A percentile compares a stretch with the other conserved stretches of the same genome.
Evolutionary conservation across 2,329 filamentous ascomycete genomes (phyloP).

Genomic region (Penicillium expansum): DNA sequence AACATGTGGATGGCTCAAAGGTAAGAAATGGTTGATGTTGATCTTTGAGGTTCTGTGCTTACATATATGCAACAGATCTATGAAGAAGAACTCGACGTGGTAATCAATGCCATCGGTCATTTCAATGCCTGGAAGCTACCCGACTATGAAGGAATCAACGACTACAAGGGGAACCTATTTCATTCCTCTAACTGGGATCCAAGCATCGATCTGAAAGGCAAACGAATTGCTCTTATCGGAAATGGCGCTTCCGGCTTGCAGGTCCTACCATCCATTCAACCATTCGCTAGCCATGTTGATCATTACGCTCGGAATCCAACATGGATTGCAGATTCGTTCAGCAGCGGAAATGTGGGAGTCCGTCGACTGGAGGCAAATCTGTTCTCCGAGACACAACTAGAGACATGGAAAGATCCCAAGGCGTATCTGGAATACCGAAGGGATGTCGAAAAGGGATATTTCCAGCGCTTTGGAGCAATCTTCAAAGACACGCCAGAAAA

Average conservation of each 20-base stretch:
- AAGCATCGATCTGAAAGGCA: constrained; percentile 50
- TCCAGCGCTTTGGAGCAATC: constrained; percentile 55
- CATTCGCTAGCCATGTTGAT: constrained; percentile 50
- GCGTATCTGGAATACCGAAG: constrained; percentile 61
- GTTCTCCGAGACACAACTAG: constrained; percentile 53
- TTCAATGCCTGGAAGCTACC: constrained; percentile 67
- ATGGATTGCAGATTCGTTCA: constrained; percentile 66
- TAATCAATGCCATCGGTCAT: constrained; percentile 62
- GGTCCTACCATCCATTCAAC: constrained; percentile 42
- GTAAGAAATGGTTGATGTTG: constrained; percentile 9
- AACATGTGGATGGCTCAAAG: constrained; percentile 34
- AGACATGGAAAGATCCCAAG: constrained; percentile 59
- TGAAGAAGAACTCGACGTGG: constrained; percentile 56
- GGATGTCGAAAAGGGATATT: constrained; percentile 60
- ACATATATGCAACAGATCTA: constrained; percentile 40
- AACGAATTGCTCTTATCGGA: constrained; percentile 58
- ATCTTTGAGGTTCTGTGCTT: neutral
- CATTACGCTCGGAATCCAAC: constrained; percentile 65
- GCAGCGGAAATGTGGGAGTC: constrained; percentile 46
- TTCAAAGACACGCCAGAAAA: constrained; percentile 56
- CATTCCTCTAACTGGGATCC: constrained; percentile 63
- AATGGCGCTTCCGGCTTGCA: constrained; percentile 63
- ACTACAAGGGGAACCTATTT: constrained; percentile 56
- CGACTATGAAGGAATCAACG: constrained; percentile 56
- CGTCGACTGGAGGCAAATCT: constrained; percentile 57